Conservation (phyloP, 192 early-diverging fungal species). For the Mortierella claussenii region DNA sequence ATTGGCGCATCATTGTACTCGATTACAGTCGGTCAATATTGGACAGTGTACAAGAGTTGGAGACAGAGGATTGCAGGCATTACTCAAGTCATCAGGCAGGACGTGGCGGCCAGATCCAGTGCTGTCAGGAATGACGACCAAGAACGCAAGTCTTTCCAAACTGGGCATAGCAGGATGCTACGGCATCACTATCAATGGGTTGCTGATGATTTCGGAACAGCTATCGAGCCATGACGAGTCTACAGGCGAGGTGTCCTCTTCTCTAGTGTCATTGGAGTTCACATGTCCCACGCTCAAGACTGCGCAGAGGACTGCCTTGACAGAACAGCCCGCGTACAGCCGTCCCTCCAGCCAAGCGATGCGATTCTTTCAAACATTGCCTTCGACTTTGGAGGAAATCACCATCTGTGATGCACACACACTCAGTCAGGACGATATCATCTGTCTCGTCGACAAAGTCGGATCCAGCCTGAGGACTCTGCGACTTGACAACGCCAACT, state of each 20-base stretch:
- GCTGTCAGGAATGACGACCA: constrained; percentile 2
- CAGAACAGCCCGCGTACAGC: background rate
- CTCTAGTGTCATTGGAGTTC: constrained; percentile 28
- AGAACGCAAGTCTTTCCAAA: constrained; percentile 13
- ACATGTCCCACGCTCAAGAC: constrained; percentile 21
- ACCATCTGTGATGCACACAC: constrained; percentile 23
- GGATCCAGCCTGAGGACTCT: constrained; percentile 13
- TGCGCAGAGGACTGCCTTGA: background rate
- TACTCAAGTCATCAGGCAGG: constrained; percentile 17
- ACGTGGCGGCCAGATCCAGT: background rate
- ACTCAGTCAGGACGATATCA: constrained; percentile 19
- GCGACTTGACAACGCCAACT: constrained; percentile 23
- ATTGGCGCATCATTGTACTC: constrained; percentile 19
- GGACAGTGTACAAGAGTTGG: constrained; percentile 15
- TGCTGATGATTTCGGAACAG: constrained; percentile 14
- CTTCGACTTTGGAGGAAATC: constrained; percentile 33
- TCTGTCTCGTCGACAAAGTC: constrained; percentile 21
- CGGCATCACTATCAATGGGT: constrained; percentile 18
- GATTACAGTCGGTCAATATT: constrained; percentile 21
- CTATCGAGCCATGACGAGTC: background rate
- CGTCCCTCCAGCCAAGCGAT: constrained; percentile 1
- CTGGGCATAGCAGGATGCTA: constrained; percentile 34
- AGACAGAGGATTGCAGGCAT: constrained; percentile 17
- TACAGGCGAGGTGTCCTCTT: background rate
- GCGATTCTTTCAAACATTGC: constrained; percentile 24